phyloP scores from a whole-genome alignment of 306 rosid species.

The Macrotyloma uniflorum region DNA sequence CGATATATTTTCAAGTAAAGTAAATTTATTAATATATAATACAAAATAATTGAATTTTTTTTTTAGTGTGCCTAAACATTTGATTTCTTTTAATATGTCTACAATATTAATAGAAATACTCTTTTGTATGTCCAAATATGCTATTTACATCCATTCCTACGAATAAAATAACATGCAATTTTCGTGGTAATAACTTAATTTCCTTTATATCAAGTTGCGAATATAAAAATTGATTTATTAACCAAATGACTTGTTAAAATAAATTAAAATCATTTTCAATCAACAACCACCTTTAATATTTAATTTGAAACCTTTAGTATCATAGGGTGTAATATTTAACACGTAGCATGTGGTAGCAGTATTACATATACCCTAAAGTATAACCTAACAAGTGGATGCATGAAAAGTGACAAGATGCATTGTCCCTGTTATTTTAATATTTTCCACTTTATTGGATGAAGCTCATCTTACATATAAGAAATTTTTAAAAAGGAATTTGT shows the following conservation, averaged over 20 bases:
- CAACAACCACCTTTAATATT: not conserved
- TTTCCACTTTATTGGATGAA: not conserved
- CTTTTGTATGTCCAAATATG: not conserved
- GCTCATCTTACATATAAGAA: too few relatives aligned
- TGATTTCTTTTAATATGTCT: too few relatives aligned
- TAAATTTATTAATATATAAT: too few relatives aligned
- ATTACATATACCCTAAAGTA: not conserved
- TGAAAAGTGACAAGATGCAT: constrained; percentile 5
- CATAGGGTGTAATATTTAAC: not conserved
- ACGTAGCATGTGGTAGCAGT: not conserved
- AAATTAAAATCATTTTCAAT: not conserved
- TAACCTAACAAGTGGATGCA: not conserved
- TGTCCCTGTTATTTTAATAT: not conserved
- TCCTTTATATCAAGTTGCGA: not conserved
- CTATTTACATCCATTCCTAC: not conserved
- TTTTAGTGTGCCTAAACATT: too few relatives aligned
- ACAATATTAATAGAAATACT: too few relatives aligned
- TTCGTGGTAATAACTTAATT: not conserved
- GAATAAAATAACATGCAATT: not conserved
- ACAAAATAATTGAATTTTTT: too few relatives aligned
- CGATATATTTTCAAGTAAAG: not conserved
- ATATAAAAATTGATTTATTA: not conserved
- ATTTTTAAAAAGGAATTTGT: too few relatives aligned
- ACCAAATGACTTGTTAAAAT: not conserved
- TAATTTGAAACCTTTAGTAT: not conserved